phyloP scores from a whole-genome alignment of 129 eudicot species.

The Centella asiatica region DNA sequence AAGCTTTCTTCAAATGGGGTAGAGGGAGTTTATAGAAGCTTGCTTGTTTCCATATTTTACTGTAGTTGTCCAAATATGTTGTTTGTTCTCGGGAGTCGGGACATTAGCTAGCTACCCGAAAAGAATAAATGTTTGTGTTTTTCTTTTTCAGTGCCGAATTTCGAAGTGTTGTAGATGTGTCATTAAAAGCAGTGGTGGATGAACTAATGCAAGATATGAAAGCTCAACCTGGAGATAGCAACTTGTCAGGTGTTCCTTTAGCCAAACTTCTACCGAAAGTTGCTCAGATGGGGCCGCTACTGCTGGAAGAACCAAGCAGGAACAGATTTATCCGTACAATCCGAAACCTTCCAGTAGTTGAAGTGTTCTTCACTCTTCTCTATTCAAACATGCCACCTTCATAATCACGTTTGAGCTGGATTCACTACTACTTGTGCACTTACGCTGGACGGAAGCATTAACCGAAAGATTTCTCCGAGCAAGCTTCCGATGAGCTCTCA shows the following conservation, averaged over 20 bases:
- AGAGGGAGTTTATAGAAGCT: too few species aligned
- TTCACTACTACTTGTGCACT: background rate
- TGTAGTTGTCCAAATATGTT: too few species aligned
- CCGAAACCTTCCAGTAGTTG: conserved; percentile 63
- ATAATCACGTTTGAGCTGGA: conserved; percentile 7
- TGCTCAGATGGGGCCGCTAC: conserved; percentile 48
- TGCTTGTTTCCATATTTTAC: too few species aligned
- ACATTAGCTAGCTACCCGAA: too few species aligned
- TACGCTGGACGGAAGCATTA: conserved; percentile 10
- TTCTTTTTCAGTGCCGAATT: conserved; percentile 57
- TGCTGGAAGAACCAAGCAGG: conserved; percentile 57
- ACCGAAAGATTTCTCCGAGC: background rate
- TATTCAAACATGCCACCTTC: conserved; percentile 56
- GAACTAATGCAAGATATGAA: conserved; percentile 54
- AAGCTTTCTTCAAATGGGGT: too few species aligned
- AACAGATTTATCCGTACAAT: conserved; percentile 52
- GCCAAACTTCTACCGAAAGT: conserved; percentile 67
- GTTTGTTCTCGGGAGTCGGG: too few species aligned
- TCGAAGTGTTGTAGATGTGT: conserved; percentile 51
- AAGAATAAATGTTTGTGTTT: background rate
- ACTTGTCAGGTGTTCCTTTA: conserved; percentile 52
- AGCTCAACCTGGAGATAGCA: conserved; percentile 37
- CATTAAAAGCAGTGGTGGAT: conserved; percentile 55
- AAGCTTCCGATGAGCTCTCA: too few species aligned
- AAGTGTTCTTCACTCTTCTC: conserved; percentile 74